These are phyloP conservation scores for Prunus mira DNA, from an alignment of 306 rosid species.

Conservation along the genomic window DNA sequence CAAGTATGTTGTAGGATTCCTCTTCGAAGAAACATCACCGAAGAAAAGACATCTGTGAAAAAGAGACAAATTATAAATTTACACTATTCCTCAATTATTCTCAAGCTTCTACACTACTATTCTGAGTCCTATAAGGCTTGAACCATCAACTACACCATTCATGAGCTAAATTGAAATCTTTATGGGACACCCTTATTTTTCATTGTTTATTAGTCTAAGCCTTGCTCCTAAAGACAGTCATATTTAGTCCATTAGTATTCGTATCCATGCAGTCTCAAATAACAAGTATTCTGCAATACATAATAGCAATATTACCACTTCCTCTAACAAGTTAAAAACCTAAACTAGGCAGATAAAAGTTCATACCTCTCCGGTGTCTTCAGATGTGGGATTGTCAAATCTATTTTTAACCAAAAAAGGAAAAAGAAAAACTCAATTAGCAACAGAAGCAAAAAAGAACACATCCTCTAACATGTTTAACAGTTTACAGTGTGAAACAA, in stretches of 20 bases:
- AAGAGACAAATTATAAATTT: conserved; percentile 2
- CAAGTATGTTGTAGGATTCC: conserved; percentile 63
- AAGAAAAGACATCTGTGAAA: conserved; percentile 72
- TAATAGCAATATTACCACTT: not conserved
- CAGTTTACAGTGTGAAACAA: not conserved
- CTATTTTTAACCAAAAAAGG: conserved; percentile 34
- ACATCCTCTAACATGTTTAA: conserved; percentile 1
- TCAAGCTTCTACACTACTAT: not conserved
- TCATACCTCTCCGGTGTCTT: conserved; percentile 88
- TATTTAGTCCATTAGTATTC: not conserved
- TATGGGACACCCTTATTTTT: not conserved
- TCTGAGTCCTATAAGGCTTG: not conserved
- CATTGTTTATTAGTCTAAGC: not conserved
- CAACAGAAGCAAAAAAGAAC: not conserved
- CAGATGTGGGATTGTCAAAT: conserved; percentile 74
- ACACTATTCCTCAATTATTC: not conserved
- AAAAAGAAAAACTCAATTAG: not conserved
- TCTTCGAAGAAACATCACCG: conserved; percentile 77
- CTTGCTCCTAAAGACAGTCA: not conserved
- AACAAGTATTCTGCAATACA: not conserved
- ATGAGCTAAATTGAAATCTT: not conserved
- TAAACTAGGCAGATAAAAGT: conserved; percentile 15
- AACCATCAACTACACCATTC: not conserved
- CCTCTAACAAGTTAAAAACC: not conserved
- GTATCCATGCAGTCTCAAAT: not conserved